These are phyloP conservation scores for Malus asiatica DNA, from an alignment of 306 rosid species.

Conservation along the genomic window DNA sequence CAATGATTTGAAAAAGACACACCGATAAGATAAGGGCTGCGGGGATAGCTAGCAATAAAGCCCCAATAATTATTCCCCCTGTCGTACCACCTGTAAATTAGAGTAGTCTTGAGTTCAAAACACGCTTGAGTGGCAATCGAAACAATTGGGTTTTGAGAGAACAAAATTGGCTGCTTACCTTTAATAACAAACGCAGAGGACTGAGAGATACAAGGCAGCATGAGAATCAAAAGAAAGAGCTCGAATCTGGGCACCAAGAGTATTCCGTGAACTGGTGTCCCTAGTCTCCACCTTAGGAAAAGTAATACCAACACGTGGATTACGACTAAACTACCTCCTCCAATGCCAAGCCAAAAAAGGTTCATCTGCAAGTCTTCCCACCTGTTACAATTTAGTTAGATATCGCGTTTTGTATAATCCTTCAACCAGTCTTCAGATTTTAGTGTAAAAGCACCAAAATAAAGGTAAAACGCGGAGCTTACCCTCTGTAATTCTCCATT, in stretches of 20 bases:
- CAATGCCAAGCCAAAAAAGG: conserved; percentile 60
- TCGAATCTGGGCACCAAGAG: conserved; percentile 57
- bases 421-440: background rate
- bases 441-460: background rate
- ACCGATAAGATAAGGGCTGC: conserved; percentile 46
- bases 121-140: background rate
- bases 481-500: conserved; percentile 51
- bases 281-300: conserved; percentile 44
- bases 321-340: conserved; percentile 41
- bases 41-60: conserved; percentile 48
- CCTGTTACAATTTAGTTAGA: conserved; percentile 24
- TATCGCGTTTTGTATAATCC: no score
- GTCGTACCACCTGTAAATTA: conserved; percentile 51
- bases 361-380: conserved; percentile 66
- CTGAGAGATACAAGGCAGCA: conserved; percentile 67
- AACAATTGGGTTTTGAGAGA: background rate
- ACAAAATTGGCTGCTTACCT: conserved; percentile 18
- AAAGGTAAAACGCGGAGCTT: conserved; percentile 10
- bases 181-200: conserved; percentile 46
- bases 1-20: conserved; percentile 39
- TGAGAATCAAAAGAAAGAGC: conserved; percentile 51
- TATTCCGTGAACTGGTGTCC: conserved; percentile 37
- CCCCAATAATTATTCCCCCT: conserved; percentile 50
- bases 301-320: conserved; percentile 34
- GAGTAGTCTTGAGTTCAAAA: conserved; percentile 11